These are phyloP conservation scores for Chloranthus sessilifolius DNA, from an alignment of 164 flowering plant species.

Conservation along the genomic window DNA sequence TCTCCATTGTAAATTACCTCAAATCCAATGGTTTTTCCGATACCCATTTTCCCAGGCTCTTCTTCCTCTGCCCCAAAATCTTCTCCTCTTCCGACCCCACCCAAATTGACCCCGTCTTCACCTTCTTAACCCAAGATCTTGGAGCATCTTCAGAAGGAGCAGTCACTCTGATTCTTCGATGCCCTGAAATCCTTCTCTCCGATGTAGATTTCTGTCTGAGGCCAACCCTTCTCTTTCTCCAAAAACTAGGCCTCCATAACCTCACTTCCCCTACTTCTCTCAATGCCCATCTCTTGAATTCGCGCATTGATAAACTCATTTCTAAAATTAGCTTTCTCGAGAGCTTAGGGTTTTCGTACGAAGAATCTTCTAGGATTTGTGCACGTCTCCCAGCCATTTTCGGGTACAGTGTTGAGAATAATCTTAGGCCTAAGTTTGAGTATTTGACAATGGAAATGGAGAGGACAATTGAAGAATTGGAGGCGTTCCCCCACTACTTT, in stretches of 20 bases:
- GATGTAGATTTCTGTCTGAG: slow-evolving; percentile 44
- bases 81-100: slow-evolving; percentile 35
- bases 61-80: slow-evolving; percentile 39
- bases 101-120: slow-evolving; percentile 45
- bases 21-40: slow-evolving; percentile 57
- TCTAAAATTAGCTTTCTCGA: slow-evolving; percentile 37
- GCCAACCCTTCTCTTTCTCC: slow-evolving; percentile 46
- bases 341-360: slow-evolving; percentile 36
- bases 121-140: slow-evolving; percentile 37
- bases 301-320: slow-evolving; percentile 34
- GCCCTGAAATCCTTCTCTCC: slow-evolving; percentile 47
- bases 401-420: slow-evolving; percentile 54
- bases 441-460: slow-evolving; percentile 52
- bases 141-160: slow-evolving; percentile 37
- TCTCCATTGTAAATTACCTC: slow-evolving; percentile 40
- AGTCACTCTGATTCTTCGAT: slow-evolving; percentile 28
- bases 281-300: slow-evolving; percentile 57
- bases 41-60: slow-evolving; percentile 42
- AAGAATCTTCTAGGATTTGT: slow-evolving; percentile 44
- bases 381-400: slow-evolving; percentile 59
- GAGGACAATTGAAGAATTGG: slow-evolving; percentile 50
- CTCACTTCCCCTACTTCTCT: slow-evolving; percentile 39
- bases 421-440: slow-evolving; percentile 54
- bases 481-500: slow-evolving; percentile 62
- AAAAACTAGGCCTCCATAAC: slow-evolving; percentile 36